Percentiles rank a stretch among this genome's conserved stretches.
Conservation (phyloP, 805 yeast genomes). For the Metschnikowia lochheadii region DNA sequence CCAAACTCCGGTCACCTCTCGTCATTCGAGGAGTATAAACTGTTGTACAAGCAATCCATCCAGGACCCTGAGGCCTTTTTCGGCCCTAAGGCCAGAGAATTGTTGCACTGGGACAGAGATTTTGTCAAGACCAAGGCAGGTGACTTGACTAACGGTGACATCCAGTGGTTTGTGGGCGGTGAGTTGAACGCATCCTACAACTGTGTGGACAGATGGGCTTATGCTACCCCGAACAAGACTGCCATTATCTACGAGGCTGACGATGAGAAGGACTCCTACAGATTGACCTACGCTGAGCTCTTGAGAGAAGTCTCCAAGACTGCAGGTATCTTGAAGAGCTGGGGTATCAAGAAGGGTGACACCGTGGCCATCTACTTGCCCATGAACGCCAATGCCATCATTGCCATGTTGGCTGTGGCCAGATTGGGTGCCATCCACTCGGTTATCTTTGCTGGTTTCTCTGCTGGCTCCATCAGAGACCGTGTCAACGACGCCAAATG, state of each 20-base stretch:
- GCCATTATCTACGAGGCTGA: slow-evolving; percentile 83
- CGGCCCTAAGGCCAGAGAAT: slow-evolving; percentile 48
- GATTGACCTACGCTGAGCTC: slow-evolving; percentile 66
- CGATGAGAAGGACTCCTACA: slow-evolving; percentile 60
- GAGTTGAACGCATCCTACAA: slow-evolving; percentile 76
- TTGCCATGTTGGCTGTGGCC: slow-evolving; percentile 71
- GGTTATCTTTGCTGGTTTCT: slow-evolving; percentile 82
- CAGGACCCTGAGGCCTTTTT: slow-evolving; percentile 52
- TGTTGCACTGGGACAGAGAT: slow-evolving; percentile 50
- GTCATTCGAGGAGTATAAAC: slow-evolving; percentile 61
- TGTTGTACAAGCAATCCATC: slow-evolving; percentile 52
- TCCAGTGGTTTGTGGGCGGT: slow-evolving; percentile 79
- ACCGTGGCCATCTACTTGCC: slow-evolving; percentile 85
- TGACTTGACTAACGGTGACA: slow-evolving; percentile 43
- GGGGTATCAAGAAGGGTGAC: slow-evolving; percentile 78
- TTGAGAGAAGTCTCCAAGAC: slow-evolving; percentile 65
- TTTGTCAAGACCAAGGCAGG: slow-evolving; percentile 45
- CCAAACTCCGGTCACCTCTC: slow-evolving; percentile 59
- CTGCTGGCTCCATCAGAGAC: slow-evolving; percentile 66
- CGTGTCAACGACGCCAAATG: slow-evolving; percentile 70
- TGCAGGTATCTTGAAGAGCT: slow-evolving; percentile 60
- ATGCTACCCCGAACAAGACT: slow-evolving; percentile 61
- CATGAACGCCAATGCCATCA: slow-evolving; percentile 77
- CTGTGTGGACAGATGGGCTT: slow-evolving; percentile 80
- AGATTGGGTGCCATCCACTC: slow-evolving; percentile 84